Base-by-base conservation (phyloP, 257 asterid species). In the Przewalskia tangutica region DNA sequence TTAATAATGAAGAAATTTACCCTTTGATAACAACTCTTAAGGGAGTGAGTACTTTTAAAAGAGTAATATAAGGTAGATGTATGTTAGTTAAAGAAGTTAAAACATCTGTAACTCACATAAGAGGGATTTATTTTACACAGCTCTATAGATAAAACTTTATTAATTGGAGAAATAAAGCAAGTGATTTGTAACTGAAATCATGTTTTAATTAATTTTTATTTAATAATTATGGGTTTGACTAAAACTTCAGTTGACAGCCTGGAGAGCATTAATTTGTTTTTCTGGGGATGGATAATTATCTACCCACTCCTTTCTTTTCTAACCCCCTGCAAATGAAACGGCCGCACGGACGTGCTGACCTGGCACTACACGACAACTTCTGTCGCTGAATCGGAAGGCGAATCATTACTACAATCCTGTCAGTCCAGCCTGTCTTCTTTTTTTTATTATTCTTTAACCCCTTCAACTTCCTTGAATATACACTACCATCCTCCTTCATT, bases 351-450 rank as follows among this genome's bases (percentile, higher is more conserved):
- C 83, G 7, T 32, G 90, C 12, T 91, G 93, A 92, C 83, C 86
- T 93, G 96, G 86, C 90, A 51, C 68, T 84, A 88, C 83, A 90
- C 94, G 98, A 94, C 98, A 92, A 94, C 89, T 86, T 87, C 81
- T 90, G 95, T 94, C 95, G 93, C 94, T 89, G 90, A 91, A 91
- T 89, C 89, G 91, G 95, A 89, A 87, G 88, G 92, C 91, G 97
- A 89, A 92, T 91, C 93, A 90, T 90, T 89, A 89, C 87, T 88
- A 90, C 91, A 82, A 85, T 85, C 85, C 88, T 89, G 91, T 88
- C 91, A 88, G 82, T 85, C 89, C 97, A 94, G 97, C 90, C 98
- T 94, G 97, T 92, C 86, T 66, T 32, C 8, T 65, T 82, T 38
- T 79, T 0, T 81, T 23, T 56, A 27, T 77, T 46, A 75, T 50